phyloP scores from a whole-genome alignment of 345 rosid genomes.

The Salix purpurea region DNA sequence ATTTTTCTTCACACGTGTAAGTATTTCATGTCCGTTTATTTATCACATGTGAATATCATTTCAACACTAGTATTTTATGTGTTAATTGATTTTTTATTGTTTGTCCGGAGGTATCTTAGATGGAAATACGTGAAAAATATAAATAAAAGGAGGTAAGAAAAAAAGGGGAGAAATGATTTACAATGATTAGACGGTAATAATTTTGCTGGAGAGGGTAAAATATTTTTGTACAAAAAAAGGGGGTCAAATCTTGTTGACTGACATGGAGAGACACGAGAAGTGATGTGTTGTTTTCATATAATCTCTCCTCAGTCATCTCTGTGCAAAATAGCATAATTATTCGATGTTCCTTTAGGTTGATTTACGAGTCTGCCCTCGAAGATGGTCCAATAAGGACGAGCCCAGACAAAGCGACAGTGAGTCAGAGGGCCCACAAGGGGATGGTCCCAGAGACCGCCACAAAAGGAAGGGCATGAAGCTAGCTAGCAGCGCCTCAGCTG shows the following conservation, averaged over 20 bases:
- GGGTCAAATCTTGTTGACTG: conserved; percentile 49
- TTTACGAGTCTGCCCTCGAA: conserved; percentile 4
- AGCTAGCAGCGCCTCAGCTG: not conserved
- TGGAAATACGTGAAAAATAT: no score
- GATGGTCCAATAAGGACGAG: no score
- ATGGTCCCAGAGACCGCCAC: not conserved
- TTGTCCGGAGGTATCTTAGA: no score
- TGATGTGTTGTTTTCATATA: not conserved
- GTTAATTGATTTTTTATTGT: no score
- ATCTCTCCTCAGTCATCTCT: not conserved
- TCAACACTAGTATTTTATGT: no score
- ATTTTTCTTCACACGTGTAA: no score
- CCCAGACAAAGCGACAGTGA: not conserved
- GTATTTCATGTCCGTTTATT: no score
- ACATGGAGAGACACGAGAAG: conserved; percentile 30
- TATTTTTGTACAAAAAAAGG: not conserved
- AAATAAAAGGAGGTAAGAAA: not conserved
- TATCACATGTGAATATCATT: no score
- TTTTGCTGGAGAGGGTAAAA: conserved; percentile 32
- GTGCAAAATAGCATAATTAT: no score
- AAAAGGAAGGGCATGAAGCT: not conserved
- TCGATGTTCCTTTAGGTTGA: not conserved
- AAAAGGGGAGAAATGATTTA: conserved; percentile 23
- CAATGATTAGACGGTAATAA: conserved; percentile 43
- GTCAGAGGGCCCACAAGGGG: not conserved